These are phyloP conservation scores for Potentilla sterilis DNA, from an alignment of 306 rosid species.

Conservation along the genomic window DNA sequence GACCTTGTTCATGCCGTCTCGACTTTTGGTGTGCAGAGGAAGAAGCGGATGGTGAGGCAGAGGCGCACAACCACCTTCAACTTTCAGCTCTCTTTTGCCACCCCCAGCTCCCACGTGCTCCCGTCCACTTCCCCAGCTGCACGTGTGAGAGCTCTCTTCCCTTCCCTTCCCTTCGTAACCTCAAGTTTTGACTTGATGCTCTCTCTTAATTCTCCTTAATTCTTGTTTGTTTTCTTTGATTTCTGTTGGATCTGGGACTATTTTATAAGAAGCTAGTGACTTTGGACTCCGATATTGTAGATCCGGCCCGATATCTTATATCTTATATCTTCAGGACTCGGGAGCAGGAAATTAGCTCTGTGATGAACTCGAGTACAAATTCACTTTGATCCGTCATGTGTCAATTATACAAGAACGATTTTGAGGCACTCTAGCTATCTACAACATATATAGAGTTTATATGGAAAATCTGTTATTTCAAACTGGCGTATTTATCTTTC, in stretches of 20 bases:
- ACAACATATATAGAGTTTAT: not conserved
- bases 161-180: not conserved
- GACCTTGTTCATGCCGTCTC: conserved; percentile 41
- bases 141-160: conserved; percentile 55
- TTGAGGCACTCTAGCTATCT: not conserved
- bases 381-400: not conserved
- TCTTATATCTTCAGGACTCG: not conserved
- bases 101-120: conserved; percentile 47
- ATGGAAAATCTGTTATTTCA: not conserved
- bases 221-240: not conserved
- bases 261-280: not conserved
- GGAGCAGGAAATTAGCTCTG: not conserved
- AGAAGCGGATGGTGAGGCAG: conserved; percentile 70
- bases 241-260: not conserved
- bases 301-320: not conserved
- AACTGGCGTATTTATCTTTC: no score
- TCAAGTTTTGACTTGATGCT: not conserved
- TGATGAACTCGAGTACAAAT: not conserved
- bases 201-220: not conserved
- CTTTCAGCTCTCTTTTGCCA: conserved; percentile 24
- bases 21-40: conserved; percentile 51
- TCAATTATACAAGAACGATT: not conserved
- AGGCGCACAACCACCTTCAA: conserved; percentile 50
- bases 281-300: not conserved
- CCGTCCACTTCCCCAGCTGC: conserved; percentile 31